phyloP scores from a whole-genome alignment of 2,329 filamentous ascomycete species.

The Drechslerella stenobrocha region DNA sequence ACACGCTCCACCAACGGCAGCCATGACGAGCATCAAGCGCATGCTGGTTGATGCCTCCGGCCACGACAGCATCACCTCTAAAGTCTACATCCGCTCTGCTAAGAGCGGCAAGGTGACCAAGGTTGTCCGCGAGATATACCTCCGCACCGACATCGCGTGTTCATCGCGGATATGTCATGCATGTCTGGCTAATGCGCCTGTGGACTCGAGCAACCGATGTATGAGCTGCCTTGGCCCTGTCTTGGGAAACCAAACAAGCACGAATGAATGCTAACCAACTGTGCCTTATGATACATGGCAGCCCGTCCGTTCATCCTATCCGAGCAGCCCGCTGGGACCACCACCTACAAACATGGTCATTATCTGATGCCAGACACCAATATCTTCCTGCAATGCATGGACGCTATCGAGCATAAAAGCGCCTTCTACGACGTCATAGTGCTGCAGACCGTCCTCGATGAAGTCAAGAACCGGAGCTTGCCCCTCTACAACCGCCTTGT shows the following conservation, averaged over 20 bases:
- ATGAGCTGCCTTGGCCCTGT: conserved; percentile 44
- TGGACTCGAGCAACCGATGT: conserved; percentile 78
- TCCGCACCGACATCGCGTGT: conserved; percentile 95
- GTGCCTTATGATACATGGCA: conserved; percentile 55
- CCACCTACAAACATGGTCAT: conserved; percentile 79
- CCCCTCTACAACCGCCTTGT: conserved; percentile 94
- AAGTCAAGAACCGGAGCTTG: conserved; percentile 88
- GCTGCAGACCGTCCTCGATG: conserved; percentile 92
- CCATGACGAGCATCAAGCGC: conserved; percentile 69
- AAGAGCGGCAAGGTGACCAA: conserved; percentile 98
- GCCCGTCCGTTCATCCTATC: conserved; percentile 84
- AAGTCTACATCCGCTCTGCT: conserved; percentile 91
- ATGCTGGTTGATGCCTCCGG: conserved; percentile 61
- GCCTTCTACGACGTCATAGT: conserved; percentile 97
- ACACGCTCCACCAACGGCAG: conserved; percentile 3
- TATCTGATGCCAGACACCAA: conserved; percentile 97
- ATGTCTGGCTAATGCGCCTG: conserved; percentile 74
- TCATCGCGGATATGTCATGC: conserved; percentile 82
- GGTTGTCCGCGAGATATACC: conserved; percentile 93
- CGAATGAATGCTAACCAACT: conserved; percentile 11
- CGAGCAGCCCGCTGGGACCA: conserved; percentile 81
- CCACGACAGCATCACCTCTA: conserved; percentile 82
- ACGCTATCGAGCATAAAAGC: conserved; percentile 87
- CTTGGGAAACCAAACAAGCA: not conserved
- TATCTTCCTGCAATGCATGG: conserved; percentile 91